Conservation (phyloP, 2,329 filamentous ascomycete genomes). For the Fusarium denticulatum region DNA sequence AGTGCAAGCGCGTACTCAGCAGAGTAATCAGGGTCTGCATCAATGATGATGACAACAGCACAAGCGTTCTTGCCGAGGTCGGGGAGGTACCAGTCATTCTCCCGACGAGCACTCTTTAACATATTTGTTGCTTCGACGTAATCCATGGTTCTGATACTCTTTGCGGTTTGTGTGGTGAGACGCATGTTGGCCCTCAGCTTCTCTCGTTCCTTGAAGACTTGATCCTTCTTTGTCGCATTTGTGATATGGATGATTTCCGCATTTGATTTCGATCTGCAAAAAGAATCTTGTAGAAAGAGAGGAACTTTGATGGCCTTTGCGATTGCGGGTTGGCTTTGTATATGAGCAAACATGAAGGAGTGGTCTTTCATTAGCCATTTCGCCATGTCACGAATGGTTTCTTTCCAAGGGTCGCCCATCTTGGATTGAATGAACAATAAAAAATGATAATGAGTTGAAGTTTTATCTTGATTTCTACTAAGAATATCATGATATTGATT, state of each 20-base stretch:
- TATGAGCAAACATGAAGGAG: not conserved
- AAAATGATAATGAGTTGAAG: not conserved
- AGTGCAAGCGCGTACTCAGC: not conserved
- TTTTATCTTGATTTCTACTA: too few relatives aligned
- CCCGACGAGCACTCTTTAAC: not conserved
- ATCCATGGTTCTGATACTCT: not conserved
- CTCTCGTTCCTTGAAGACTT: not conserved
- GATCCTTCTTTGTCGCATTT: not conserved
- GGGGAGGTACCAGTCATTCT: not conserved
- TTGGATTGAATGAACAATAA: not conserved
- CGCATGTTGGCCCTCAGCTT: not conserved
- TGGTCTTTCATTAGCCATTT: not conserved
- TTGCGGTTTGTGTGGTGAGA: not conserved
- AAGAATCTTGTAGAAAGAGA: not conserved
- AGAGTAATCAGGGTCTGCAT: not conserved
- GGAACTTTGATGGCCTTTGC: not conserved
- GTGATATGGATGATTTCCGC: not conserved
- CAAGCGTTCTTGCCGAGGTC: not conserved
- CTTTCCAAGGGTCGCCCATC: not conserved
- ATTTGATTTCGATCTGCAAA: not conserved
- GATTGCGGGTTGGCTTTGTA: not conserved
- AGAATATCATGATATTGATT: too few relatives aligned
- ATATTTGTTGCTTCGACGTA: not conserved
- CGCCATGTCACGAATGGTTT: not conserved
- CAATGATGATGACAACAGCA: not conserved